phyloP scores from a whole-genome alignment of 2,329 filamentous ascomycete genomes.

The Neophaeococcomyces mojaviensis region DNA sequence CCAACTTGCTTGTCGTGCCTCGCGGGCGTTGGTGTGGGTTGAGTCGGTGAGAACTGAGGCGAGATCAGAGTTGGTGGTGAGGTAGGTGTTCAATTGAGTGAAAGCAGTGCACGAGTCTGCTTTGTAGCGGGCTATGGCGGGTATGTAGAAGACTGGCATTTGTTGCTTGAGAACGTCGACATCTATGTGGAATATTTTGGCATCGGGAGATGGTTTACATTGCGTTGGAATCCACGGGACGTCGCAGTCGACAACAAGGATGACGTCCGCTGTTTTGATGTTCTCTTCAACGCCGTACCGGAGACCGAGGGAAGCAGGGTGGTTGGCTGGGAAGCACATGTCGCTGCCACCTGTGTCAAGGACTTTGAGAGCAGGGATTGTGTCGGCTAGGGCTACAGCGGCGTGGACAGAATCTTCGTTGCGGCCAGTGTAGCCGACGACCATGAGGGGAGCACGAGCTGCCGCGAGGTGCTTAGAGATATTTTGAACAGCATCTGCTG shows the following conservation, averaged over 20 bases:
- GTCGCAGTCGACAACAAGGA: constrained; percentile 79
- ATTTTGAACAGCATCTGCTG: constrained; percentile 37
- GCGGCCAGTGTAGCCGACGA: constrained; percentile 46
- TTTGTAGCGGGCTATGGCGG: constrained; percentile 57
- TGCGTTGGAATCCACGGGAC: constrained; percentile 89
- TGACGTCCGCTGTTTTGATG: constrained; percentile 72
- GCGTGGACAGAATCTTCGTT: constrained; percentile 36
- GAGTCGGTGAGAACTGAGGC: constrained; percentile 33
- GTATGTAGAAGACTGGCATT: constrained; percentile 67
- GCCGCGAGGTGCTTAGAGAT: constrained; percentile 38
- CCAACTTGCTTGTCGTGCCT: constrained; percentile 48
- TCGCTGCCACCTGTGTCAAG: constrained; percentile 48
- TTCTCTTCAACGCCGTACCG: constrained; percentile 66
- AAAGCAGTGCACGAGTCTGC: constrained; percentile 60
- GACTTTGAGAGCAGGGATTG: constrained; percentile 42
- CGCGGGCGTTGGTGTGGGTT: constrained; percentile 32
- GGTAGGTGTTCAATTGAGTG: constrained; percentile 59
- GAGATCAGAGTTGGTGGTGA: constrained; percentile 43
- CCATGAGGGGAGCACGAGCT: constrained; percentile 42
- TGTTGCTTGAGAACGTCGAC: constrained; percentile 62
- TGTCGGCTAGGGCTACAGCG: constrained; percentile 41
- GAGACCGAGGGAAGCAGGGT: constrained; percentile 57
- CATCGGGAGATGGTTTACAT: constrained; percentile 49
- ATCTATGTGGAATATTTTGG: constrained; percentile 59
- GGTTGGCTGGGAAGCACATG: constrained; percentile 43